Percentiles rank a stretch among this genome's conserved stretches.
Evolutionary conservation across 148 eudicot species (phyloP).

Genomic region (Spergularia marina): DNA sequence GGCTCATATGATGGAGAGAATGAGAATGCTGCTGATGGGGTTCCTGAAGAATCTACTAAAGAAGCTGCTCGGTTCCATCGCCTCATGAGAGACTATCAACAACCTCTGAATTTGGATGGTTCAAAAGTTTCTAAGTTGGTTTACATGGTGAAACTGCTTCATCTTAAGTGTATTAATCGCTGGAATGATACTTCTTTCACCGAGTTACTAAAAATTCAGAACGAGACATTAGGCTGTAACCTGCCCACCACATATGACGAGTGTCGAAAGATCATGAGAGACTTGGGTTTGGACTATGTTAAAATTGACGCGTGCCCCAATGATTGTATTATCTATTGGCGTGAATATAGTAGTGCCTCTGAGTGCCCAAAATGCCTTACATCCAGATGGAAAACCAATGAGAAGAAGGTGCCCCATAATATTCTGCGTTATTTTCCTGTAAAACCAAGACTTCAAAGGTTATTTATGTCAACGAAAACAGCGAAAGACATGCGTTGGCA

Average conservation of each 20-base stretch:
- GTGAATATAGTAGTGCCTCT: slow-evolving; percentile 8
- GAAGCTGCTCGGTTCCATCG: slow-evolving; percentile 2
- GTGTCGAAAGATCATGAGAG: slow-evolving; percentile 21
- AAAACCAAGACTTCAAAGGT: slow-evolving; percentile 4
- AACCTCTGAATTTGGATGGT: neutral
- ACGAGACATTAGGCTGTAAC: slow-evolving; percentile 4
- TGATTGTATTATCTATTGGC: neutral
- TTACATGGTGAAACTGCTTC: slow-evolving; percentile 3
- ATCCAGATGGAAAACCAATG: neutral
- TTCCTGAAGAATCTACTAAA: neutral
- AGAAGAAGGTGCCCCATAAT: neutral
- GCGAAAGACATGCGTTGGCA: slow-evolving; percentile 6
- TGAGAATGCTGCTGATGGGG: neutral
- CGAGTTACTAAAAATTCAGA: slow-evolving; percentile 10
- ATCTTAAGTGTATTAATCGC: slow-evolving; percentile 17
- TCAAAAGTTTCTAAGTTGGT: slow-evolving; percentile 3
- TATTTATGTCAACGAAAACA: slow-evolving; percentile 1
- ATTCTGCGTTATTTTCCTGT: neutral
- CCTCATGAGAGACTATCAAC: neutral
- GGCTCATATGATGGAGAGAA: neutral
- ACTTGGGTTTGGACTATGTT: slow-evolving; percentile 21
- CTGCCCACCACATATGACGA: slow-evolving; percentile 18
- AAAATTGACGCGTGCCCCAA: slow-evolving; percentile 25
- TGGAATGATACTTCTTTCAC: slow-evolving; percentile 20
- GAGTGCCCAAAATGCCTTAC: slow-evolving; percentile 1